Conservation (phyloP, 1,284 basidiomycete genomes). For the Ustilago hordei region DNA sequence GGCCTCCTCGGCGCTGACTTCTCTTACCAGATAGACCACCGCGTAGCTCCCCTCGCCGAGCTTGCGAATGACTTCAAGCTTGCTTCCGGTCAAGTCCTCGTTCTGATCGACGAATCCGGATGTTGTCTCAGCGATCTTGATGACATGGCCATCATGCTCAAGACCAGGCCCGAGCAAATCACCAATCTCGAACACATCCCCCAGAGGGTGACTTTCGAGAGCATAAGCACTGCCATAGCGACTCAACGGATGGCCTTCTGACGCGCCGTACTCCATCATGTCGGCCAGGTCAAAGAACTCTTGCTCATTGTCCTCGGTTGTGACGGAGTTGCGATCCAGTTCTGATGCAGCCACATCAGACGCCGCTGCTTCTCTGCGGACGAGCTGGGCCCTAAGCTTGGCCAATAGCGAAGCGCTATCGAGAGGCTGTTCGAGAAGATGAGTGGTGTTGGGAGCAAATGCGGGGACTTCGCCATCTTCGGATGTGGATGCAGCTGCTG, state of each 20-base stretch:
- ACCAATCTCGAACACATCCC: constrained; percentile 62
- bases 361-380: constrained; percentile 43
- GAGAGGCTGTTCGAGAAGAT: constrained; percentile 41
- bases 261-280: constrained; percentile 55
- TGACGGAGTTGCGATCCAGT: constrained; percentile 29
- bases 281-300: constrained; percentile 62
- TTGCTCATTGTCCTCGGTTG: constrained; percentile 40
- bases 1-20: constrained; percentile 53
- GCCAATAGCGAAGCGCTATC: constrained; percentile 46
- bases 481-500: constrained; percentile 7
- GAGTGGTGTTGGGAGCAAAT: constrained; percentile 27
- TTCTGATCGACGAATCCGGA: constrained; percentile 63
- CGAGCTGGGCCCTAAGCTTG: constrained; percentile 45
- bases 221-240: constrained; percentile 33
- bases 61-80: constrained; percentile 63
- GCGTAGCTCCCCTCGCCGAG: constrained; percentile 68
- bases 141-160: constrained; percentile 62
- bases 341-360: constrained; percentile 40
- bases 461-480: constrained; percentile 4
- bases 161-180: constrained; percentile 66
- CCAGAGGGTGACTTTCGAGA: constrained; percentile 32
- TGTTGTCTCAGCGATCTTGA: constrained; percentile 62
- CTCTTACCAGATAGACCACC: constrained; percentile 65
- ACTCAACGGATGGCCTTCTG: constrained; percentile 36
- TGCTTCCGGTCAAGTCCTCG: constrained; percentile 46